A percentile compares a stretch with the other conserved stretches of the same genome.
phyloP scores from a whole-genome alignment of 169 alveolate genomes.

The Plasmodium berghei region DNA sequence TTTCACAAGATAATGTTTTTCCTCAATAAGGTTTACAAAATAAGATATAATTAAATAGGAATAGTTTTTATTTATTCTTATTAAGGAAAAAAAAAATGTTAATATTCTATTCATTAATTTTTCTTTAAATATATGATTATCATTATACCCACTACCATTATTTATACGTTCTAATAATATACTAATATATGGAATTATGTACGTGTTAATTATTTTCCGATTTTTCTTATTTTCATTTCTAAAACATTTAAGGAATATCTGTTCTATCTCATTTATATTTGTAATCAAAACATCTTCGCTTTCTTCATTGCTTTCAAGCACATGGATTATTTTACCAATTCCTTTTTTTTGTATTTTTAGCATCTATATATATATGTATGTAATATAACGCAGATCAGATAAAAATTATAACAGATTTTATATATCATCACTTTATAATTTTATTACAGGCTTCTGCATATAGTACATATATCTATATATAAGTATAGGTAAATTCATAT shows the following conservation, averaged over 20 bases:
- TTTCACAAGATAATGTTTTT: constrained; percentile 38
- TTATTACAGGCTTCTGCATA: no score
- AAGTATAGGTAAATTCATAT: no score
- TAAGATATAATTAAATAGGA: constrained; percentile 46
- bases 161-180: constrained; percentile 21
- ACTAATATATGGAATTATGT: constrained; percentile 58
- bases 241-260: constrained; percentile 56
- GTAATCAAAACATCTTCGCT: constrained; percentile 22
- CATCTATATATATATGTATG: constrained; percentile 19
- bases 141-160: neutral
- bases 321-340: constrained; percentile 31
- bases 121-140: constrained; percentile 8
- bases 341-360: constrained; percentile 18
- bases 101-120: constrained; percentile 11
- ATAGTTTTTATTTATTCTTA: constrained; percentile 52
- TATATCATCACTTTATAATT: no score
- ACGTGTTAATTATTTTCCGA: constrained; percentile 39
- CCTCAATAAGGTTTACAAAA: constrained; percentile 45
- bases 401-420: no score
- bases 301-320: constrained; percentile 56
- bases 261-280: constrained; percentile 55
- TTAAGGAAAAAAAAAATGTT: constrained; percentile 37
- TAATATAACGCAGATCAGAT: no score
- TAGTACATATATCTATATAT: no score
- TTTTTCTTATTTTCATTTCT: constrained; percentile 36